phyloP scores from a whole-genome alignment of 345 rosid genomes.

The Citrus australasica region DNA sequence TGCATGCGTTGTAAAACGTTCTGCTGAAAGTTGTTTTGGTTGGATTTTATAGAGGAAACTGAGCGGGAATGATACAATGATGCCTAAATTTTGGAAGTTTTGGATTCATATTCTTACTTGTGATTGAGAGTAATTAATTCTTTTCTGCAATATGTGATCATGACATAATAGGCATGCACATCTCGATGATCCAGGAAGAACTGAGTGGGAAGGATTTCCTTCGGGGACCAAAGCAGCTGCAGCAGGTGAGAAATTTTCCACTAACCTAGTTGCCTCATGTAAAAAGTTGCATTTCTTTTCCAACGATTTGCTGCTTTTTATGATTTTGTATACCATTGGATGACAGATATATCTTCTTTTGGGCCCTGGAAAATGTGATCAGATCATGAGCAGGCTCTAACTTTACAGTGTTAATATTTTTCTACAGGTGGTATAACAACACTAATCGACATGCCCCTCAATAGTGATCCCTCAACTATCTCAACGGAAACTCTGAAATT shows the following conservation, averaged over 20 bases:
- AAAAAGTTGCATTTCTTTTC: neutral
- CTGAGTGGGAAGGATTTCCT: constrained; percentile 97
- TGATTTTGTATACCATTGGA: neutral
- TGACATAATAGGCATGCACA: constrained; percentile 70
- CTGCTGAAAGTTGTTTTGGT: neutral
- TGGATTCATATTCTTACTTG: neutral
- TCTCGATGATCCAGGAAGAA: constrained; percentile 97
- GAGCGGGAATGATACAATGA: neutral
- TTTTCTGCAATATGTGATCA: neutral
- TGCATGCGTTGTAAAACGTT: constrained; percentile 41
- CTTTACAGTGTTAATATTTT: neutral
- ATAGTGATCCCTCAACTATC: constrained; percentile 74
- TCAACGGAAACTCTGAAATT: constrained; percentile 75
- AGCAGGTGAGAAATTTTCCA: constrained; percentile 53
- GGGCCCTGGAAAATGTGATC: neutral
- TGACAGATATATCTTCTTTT: neutral
- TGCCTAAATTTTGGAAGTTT: neutral
- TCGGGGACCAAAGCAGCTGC: constrained; percentile 98
- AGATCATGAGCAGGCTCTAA: neutral
- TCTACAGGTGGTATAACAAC: constrained; percentile 80
- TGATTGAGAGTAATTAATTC: neutral
- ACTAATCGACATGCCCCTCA: constrained; percentile 90
- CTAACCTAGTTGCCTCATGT: neutral
- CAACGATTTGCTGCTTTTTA: neutral
- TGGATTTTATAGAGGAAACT: neutral